These are phyloP conservation scores for Buddleja alternifolia DNA, from an alignment of 257 asterid genomes.

Conservation along the genomic window DNA sequence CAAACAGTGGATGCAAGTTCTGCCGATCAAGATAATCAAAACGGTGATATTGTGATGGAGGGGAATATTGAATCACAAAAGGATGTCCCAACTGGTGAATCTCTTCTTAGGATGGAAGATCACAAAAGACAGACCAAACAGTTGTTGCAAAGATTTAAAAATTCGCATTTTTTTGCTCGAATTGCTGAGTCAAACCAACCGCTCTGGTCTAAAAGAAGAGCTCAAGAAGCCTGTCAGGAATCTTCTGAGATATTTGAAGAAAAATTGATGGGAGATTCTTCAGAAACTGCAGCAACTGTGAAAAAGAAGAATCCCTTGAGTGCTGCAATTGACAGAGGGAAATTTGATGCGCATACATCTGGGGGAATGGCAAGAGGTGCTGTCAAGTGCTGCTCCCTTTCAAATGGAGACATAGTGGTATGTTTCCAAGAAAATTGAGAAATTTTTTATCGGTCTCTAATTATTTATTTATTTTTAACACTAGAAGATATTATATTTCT, in stretches of 20 bases:
- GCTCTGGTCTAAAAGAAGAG: slow-evolving; percentile 83
- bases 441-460: background rate
- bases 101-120: slow-evolving; percentile 88
- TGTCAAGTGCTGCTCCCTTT: slow-evolving; percentile 75
- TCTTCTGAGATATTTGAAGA: slow-evolving; percentile 49
- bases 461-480: slow-evolving; percentile 6
- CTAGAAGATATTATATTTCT: background rate
- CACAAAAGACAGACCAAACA: slow-evolving; percentile 77
- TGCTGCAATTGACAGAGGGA: slow-evolving; percentile 81
- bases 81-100: slow-evolving; percentile 69
- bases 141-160: slow-evolving; percentile 65
- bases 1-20: slow-evolving; percentile 30
- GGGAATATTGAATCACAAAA: slow-evolving; percentile 43
- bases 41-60: slow-evolving; percentile 37
- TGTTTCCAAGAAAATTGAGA: slow-evolving; percentile 44
- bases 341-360: slow-evolving; percentile 69
- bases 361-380: slow-evolving; percentile 97
- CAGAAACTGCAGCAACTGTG: slow-evolving; percentile 41
- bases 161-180: slow-evolving; percentile 89
- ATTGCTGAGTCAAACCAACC: slow-evolving; percentile 79
- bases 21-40: slow-evolving; percentile 48
- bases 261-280: slow-evolving; percentile 42
- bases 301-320: slow-evolving; percentile 47
- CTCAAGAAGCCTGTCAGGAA: slow-evolving; percentile 36
- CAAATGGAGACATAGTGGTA: slow-evolving; percentile 98